phyloP scores from a whole-genome alignment of 345 rosid species.

The Eucalyptus pauciflora region DNA sequence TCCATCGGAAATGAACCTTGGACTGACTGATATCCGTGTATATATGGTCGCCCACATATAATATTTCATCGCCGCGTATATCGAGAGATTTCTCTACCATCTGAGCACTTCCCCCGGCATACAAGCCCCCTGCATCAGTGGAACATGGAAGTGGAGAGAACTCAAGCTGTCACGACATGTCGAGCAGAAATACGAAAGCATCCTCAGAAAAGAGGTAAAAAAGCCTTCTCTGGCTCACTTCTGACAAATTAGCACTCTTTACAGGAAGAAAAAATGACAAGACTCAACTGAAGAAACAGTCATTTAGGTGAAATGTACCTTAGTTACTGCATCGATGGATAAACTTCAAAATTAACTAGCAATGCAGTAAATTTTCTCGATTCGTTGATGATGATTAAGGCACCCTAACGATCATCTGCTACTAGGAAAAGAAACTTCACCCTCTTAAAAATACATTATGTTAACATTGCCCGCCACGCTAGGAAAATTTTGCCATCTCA shows the following conservation, averaged over 20 bases:
- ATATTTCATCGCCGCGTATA: slow-evolving; percentile 79
- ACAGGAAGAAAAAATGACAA: no score
- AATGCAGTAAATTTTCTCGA: not conserved
- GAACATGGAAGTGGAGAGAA: not conserved
- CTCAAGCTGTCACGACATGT: not conserved
- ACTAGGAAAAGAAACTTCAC: not conserved
- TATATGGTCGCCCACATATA: slow-evolving; percentile 93
- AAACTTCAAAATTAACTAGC: not conserved
- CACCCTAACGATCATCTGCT: not conserved
- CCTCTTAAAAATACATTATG: not conserved
- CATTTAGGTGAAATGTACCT: not conserved
- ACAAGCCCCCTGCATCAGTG: slow-evolving; percentile 50
- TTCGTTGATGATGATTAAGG: not conserved
- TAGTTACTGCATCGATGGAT: not conserved
- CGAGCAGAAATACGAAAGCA: not conserved
- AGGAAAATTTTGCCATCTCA: not conserved
- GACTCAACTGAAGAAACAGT: not conserved
- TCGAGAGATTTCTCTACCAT: slow-evolving; percentile 81
- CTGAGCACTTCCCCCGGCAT: slow-evolving; percentile 96
- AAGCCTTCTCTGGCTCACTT: not conserved
- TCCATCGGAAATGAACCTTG: slow-evolving; percentile 85
- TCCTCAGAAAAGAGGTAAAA: not conserved
- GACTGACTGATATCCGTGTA: slow-evolving; percentile 95
- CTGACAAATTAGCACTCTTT: not conserved
- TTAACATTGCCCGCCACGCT: not conserved